These are phyloP conservation scores for Skeletonema tropicum DNA, from an alignment of 108 stramenopile genomes.

Conservation along the genomic window DNA sequence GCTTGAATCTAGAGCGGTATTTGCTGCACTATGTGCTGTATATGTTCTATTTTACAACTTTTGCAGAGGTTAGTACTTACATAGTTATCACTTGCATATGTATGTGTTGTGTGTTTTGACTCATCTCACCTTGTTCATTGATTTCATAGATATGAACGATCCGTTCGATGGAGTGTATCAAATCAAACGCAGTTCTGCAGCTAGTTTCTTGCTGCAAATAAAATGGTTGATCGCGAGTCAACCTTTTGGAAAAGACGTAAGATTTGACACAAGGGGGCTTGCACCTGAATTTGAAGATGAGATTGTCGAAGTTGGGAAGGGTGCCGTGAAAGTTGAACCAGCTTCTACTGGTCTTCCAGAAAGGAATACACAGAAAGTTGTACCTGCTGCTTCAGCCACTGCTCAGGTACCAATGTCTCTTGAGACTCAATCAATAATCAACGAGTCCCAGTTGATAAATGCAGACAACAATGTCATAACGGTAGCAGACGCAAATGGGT, in stretches of 20 bases:
- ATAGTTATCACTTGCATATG: background rate
- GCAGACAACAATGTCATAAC: background rate
- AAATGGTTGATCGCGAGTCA: slow-evolving; percentile 73
- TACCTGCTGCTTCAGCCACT: background rate
- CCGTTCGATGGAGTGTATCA: slow-evolving; percentile 76
- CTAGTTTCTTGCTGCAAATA: slow-evolving; percentile 60
- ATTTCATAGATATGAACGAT: slow-evolving; percentile 60
- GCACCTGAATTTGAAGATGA: slow-evolving; percentile 18
- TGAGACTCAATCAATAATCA: background rate
- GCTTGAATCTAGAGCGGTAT: slow-evolving; percentile 53
- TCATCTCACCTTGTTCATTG: background rate
- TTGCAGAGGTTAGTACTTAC: slow-evolving; percentile 16
- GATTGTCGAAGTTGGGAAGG: background rate
- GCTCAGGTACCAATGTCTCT: background rate
- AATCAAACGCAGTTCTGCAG: slow-evolving; percentile 58
- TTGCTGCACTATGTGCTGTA: slow-evolving; percentile 53
- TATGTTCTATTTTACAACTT: slow-evolving; percentile 78
- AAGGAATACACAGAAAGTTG: background rate
- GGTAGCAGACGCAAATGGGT: background rate
- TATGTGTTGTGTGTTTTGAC: background rate
- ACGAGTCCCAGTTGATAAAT: background rate
- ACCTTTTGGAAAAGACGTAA: slow-evolving; percentile 33
- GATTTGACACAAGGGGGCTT: slow-evolving; percentile 16
- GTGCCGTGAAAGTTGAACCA: background rate
- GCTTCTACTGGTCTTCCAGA: background rate